phyloP scores from a whole-genome alignment of 2,329 filamentous ascomycete species.

The Plenodomus tracheiphilus region DNA sequence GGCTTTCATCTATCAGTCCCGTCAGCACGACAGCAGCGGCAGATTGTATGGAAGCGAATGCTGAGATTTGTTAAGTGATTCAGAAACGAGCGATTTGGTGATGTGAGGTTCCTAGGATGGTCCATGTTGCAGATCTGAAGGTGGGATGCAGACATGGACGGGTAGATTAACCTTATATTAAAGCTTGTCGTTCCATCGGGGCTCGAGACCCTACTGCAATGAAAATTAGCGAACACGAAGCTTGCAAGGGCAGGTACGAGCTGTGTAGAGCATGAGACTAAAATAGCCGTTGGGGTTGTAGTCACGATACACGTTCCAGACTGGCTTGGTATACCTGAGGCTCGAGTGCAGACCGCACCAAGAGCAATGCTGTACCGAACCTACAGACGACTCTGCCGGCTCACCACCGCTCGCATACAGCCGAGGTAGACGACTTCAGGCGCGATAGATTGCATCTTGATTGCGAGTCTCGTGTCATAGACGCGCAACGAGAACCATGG shows the following conservation, averaged over 20 bases:
- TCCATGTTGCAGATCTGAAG: slow-evolving; percentile 41
- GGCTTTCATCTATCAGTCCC: slow-evolving; percentile 31
- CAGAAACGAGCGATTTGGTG: slow-evolving; percentile 15
- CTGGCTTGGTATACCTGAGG: slow-evolving; percentile 8
- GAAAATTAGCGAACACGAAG: slow-evolving; percentile 29
- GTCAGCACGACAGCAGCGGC: slow-evolving; percentile 22
- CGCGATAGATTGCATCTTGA: slow-evolving; percentile 40
- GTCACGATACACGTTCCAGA: slow-evolving; percentile 11
- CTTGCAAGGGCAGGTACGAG: slow-evolving; percentile 34
- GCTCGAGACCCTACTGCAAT: slow-evolving; percentile 27
- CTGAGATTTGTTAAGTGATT: slow-evolving; percentile 29
- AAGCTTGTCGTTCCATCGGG: slow-evolving; percentile 41
- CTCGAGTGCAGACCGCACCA: slow-evolving; percentile 9
- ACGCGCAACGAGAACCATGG: slow-evolving; percentile 15
- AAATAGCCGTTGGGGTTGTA: slow-evolving; percentile 31
- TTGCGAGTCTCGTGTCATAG: slow-evolving; percentile 32
- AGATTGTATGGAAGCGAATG: slow-evolving; percentile 30
- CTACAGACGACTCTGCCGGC: slow-evolving; percentile 29
- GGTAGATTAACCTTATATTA: slow-evolving; percentile 47
- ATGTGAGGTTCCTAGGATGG: slow-evolving; percentile 20
- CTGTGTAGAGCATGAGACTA: slow-evolving; percentile 26
- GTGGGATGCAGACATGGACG: slow-evolving; percentile 38
- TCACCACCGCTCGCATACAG: slow-evolving; percentile 20
- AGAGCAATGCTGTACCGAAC: slow-evolving; percentile 19
- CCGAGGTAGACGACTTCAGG: slow-evolving; percentile 20